Conservation (phyloP, 2,329 filamentous ascomycete genomes). For the Tricladium varicosporioides region DNA sequence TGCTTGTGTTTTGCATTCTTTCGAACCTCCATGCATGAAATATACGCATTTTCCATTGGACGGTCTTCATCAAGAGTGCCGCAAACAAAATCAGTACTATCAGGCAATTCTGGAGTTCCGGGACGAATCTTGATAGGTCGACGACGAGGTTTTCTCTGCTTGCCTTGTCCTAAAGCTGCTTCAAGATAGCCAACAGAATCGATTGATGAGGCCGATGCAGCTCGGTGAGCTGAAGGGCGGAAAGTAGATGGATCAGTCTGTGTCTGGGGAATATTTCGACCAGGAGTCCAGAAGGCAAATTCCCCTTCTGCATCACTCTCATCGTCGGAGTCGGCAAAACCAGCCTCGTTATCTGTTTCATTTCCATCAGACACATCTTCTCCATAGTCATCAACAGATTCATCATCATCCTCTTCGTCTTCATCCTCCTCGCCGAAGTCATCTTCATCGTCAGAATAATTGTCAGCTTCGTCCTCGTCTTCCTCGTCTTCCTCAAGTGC, state of each 20-base stretch:
- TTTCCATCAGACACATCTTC: slow-evolving; percentile 68
- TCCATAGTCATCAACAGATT: slow-evolving; percentile 55
- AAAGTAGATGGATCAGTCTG: slow-evolving; percentile 24
- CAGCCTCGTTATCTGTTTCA: slow-evolving; percentile 66
- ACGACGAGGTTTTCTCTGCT: slow-evolving; percentile 22
- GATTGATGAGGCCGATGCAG: slow-evolving; percentile 61
- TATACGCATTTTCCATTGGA: slow-evolving; percentile 89
- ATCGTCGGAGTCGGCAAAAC: slow-evolving; percentile 68
- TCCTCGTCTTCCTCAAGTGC: slow-evolving; percentile 70
- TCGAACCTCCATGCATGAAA: slow-evolving; percentile 78
- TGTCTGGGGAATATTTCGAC: slow-evolving; percentile 34
- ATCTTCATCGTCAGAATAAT: slow-evolving; percentile 67
- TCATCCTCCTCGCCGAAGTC: slow-evolving; percentile 61
- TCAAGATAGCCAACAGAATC: slow-evolving; percentile 42
- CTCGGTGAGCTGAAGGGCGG: slow-evolving; percentile 29
- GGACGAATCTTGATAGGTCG: slow-evolving; percentile 57
- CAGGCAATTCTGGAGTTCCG: slow-evolving; percentile 79
- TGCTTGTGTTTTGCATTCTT: slow-evolving; percentile 76
- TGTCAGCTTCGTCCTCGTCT: slow-evolving; percentile 45
- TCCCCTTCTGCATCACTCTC: slow-evolving; percentile 64
- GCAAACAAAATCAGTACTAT: slow-evolving; percentile 99
- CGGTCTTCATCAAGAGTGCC: slow-evolving; percentile 95
- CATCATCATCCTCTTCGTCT: slow-evolving; percentile 53
- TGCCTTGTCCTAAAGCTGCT: slow-evolving; percentile 7
- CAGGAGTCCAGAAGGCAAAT: slow-evolving; percentile 61